A percentile compares a stretch with the other conserved stretches of the same genome.
phyloP scores from a whole-genome alignment of 257 asterid species.

The Linderniella brevidens region DNA sequence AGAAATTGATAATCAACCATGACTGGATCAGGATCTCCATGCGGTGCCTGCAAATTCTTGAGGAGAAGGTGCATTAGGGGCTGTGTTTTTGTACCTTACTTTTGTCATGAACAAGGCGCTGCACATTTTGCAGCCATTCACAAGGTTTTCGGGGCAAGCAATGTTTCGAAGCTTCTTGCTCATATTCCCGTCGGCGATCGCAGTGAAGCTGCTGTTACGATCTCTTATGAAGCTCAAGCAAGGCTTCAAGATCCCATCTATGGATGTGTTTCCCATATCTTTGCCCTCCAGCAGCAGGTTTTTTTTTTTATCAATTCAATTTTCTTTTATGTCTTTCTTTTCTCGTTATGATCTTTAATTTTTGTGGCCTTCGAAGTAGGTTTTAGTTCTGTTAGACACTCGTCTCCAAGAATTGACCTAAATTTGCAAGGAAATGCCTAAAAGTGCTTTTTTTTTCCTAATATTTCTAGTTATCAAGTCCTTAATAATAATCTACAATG shows the following conservation, averaged over 20 bases:
- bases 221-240: conserved; percentile 66
- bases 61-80: conserved; percentile 51
- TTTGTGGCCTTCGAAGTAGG: not conserved
- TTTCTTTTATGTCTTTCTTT: not conserved
- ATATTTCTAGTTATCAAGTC: too few relatives aligned
- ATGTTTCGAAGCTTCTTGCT: conserved; percentile 34
- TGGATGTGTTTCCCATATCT: conserved; percentile 63
- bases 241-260: conserved; percentile 69
- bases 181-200: conserved; percentile 44
- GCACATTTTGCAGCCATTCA: conserved; percentile 42
- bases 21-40: conserved; percentile 77
- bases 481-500: not conserved
- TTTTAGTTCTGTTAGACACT: too few relatives aligned
- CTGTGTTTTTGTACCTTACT: conserved; percentile 60
- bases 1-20: conserved; percentile 12
- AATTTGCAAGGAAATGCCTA: too few relatives aligned
- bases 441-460: too few relatives aligned
- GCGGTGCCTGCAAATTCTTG: conserved; percentile 68
- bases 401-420: too few relatives aligned
- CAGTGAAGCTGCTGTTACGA: conserved; percentile 51
- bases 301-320: not conserved
- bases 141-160: conserved; percentile 48
- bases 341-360: not conserved
- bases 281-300: conserved; percentile 52
- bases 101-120: conserved; percentile 57